Percentiles rank a stretch among this genome's conserved stretches.
phyloP scores from a whole-genome alignment of 257 asterid genomes.

The Fraxinus excelsior region DNA sequence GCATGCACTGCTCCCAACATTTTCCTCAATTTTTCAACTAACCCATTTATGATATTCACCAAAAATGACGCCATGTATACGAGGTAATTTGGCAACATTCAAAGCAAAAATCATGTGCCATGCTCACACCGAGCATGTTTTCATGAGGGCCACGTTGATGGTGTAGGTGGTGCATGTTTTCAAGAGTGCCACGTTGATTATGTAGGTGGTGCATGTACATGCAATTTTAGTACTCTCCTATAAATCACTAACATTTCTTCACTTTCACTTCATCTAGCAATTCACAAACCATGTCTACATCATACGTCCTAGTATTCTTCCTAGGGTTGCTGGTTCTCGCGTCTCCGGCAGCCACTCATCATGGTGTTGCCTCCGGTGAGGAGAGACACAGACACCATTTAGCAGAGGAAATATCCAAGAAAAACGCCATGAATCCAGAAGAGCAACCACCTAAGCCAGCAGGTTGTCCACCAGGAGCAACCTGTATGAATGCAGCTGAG shows the following conservation, averaged over 20 bases:
- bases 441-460: not conserved
- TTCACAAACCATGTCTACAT: slow-evolving; percentile 5
- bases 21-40: too few relatives aligned
- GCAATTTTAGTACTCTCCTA: not conserved
- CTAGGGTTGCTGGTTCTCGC: slow-evolving; percentile 15
- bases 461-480: not conserved
- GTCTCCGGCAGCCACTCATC: not conserved
- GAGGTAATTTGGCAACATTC: not conserved
- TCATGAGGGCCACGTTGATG: not conserved
- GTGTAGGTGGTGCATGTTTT: not conserved
- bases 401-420: not conserved
- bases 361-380: not conserved
- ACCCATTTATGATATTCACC: not conserved
- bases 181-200: not conserved
- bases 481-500: not conserved
- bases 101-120: not conserved
- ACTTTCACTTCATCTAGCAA: not conserved
- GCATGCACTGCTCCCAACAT: too few relatives aligned
- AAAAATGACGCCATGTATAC: not conserved
- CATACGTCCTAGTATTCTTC: slow-evolving; percentile 15
- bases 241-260: slow-evolving; percentile 6
- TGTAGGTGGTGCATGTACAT: not conserved
- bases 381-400: not conserved
- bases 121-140: slow-evolving; percentile 11
- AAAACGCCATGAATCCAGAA: not conserved